A percentile compares a stretch with the other conserved stretches of the same genome.
These are phyloP conservation scores for Ceratocystis cacaofunesta DNA, from an alignment of 2,329 filamentous ascomycete genomes.

Conservation along the genomic window DNA sequence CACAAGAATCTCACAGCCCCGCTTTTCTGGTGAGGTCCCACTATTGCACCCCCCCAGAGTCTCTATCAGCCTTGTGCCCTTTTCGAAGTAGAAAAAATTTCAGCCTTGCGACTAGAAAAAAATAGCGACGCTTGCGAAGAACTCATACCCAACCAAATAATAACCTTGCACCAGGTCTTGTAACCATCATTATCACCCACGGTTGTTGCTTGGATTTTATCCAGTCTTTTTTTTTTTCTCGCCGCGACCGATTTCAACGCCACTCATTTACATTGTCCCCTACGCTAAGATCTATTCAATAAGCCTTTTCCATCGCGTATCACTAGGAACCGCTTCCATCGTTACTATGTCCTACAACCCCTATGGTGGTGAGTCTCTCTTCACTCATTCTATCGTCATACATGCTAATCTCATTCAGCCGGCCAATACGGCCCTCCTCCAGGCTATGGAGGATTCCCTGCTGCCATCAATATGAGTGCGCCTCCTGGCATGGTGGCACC, in stretches of 20 bases:
- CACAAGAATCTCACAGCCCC: conserved; percentile 8
- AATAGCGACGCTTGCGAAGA: background rate
- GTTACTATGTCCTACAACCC: conserved; percentile 42
- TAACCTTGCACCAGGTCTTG: background rate
- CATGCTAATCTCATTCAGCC: conserved; percentile 4
- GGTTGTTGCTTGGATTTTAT: background rate
- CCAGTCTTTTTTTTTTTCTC: background rate
- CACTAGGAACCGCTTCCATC: background rate
- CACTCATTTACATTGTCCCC: background rate
- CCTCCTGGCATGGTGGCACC: conserved; percentile 60
- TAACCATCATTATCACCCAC: background rate
- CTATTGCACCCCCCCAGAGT: background rate
- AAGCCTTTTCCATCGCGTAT: background rate
- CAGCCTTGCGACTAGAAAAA: conserved; percentile 14
- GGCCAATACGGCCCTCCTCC: conserved; percentile 38
- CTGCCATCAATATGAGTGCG: conserved; percentile 30
- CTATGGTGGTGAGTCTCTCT: conserved; percentile 36
- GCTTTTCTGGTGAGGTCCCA: conserved; percentile 3
- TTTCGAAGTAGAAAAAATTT: background rate
- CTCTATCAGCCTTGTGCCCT: conserved; percentile 6
- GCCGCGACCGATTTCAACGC: background rate
- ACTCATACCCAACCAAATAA: background rate
- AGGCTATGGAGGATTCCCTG: conserved; percentile 56
- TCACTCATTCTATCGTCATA: background rate
- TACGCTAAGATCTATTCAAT: background rate